Evolutionary conservation across 139 green algal genomes (phyloP), one percentile per base, ranked within the genome.

Genomic region (Coccomyxa sp.): DNA sequence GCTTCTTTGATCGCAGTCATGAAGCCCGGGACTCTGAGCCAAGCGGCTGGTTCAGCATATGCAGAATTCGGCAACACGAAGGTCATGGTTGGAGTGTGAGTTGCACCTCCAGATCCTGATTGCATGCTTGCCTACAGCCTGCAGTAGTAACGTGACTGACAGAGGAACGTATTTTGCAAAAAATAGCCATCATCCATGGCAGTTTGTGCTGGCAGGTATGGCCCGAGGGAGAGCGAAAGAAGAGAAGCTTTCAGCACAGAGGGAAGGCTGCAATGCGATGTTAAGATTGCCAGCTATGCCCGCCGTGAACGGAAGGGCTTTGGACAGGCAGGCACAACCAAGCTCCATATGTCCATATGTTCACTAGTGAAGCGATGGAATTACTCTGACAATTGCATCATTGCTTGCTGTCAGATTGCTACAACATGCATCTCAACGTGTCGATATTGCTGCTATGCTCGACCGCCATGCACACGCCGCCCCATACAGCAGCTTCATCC

Each of bases 31-130:
- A 86, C 89, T 13, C 86, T 96, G 77, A 94, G 89, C 60, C 89
- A 93, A 77, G 93, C 93, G 1, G 83, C 91, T 28, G 93, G 93
- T 10, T 97, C 93, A 12, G 89, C 91, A 0, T 97, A 97, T 80
- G 88, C 83, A 11, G 93, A 97, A 81, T 90, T 96, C 17, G 86
- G 85, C 0, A 87, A 87, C 71, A 96, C 90, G 21, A 97, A 97
- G 81, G 82, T 94, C 21, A 94, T 97, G 87, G 93, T 91, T 28
- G 92, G 88, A 18, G 89, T 97, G 91, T 94, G 79, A 83, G 80
- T 31, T 17, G 31, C 17, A 30, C 76, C 11, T 18, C 10, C 10
- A 18, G 9, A 51, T 18, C 71, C n/a, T n/a, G n/a, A n/a, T n/a
- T n/a, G 9, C 71, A 0, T 38, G 31, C 21, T 74, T 74, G 4